Percentiles rank a stretch among this genome's conserved stretches.
Evolutionary conservation across 352 stramenopile genomes (phyloP).

Genomic region (Saprolegnia diclina): DNA sequence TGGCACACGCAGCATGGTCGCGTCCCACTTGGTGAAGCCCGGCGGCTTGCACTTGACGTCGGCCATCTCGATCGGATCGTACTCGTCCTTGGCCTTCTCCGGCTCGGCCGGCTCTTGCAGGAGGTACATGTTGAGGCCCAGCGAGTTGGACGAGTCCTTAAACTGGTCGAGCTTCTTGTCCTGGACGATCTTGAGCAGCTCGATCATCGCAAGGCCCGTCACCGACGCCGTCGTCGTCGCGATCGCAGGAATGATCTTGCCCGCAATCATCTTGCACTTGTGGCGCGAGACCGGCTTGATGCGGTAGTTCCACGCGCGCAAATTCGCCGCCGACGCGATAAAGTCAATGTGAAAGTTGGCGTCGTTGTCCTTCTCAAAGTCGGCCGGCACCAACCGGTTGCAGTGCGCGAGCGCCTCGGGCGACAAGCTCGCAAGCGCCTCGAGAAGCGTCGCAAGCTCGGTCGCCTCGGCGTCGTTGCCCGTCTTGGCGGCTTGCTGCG

Average conservation of each 20-base stretch:
- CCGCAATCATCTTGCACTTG: slow-evolving; percentile 98
- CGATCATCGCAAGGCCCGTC: slow-evolving; percentile 93
- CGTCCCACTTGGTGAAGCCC: slow-evolving; percentile 92
- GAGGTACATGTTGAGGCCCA: slow-evolving; percentile 90
- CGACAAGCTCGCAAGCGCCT: slow-evolving; percentile 59
- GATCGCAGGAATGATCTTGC: slow-evolving; percentile 99
- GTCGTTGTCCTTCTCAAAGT: slow-evolving; percentile 98
- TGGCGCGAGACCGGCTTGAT: slow-evolving; percentile 76
- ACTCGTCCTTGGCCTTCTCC: slow-evolving; percentile 87
- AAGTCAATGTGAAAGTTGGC: slow-evolving; percentile 96
- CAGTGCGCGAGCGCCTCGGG: slow-evolving; percentile 37
- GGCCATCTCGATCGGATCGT: slow-evolving; percentile 85
- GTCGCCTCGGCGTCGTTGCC: slow-evolving; percentile 56
- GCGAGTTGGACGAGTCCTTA: slow-evolving; percentile 90
- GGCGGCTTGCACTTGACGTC: slow-evolving; percentile 82
- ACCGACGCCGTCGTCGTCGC: slow-evolving; percentile 99
- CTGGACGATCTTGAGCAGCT: slow-evolving; percentile 86
- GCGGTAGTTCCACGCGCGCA: slow-evolving; percentile 89
- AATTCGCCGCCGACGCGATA: slow-evolving; percentile 96
- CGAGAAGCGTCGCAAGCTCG: slow-evolving; percentile 60
- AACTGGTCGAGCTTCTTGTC: slow-evolving; percentile 84
- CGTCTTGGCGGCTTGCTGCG: slow-evolving; percentile 60
- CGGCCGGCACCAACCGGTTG: slow-evolving; percentile 55
- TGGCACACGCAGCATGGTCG: slow-evolving; percentile 66
- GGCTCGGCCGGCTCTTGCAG: slow-evolving; percentile 83